phyloP scores from a whole-genome alignment of 768 basidiomycete genomes.

The Baorangia bicolor region DNA sequence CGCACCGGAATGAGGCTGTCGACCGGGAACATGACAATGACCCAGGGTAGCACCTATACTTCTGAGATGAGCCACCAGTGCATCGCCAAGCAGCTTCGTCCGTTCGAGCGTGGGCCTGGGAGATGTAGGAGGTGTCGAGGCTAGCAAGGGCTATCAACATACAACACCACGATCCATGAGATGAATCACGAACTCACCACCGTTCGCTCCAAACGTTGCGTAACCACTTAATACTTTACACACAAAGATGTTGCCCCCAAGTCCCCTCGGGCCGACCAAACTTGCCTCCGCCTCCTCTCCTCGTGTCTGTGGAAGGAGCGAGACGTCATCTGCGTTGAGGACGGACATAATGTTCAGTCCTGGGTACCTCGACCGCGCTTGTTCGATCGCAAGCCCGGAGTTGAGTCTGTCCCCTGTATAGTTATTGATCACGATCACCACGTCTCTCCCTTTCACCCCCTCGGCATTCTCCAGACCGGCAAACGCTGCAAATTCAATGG shows the following conservation, averaged over 20 bases:
- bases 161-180: constrained; percentile 16
- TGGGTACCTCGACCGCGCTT: constrained; percentile 39
- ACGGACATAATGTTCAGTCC: constrained; percentile 43
- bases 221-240: constrained; percentile 57
- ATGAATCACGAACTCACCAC: constrained; percentile 26
- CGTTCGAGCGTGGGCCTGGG: constrained; percentile 12
- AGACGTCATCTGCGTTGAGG: constrained; percentile 57
- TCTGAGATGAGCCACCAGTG: constrained; percentile 30
- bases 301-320: constrained; percentile 33
- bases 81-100: constrained; percentile 33
- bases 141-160: not conserved
- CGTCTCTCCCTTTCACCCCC: constrained; percentile 7
- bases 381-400: constrained; percentile 58
- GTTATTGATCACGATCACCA: constrained; percentile 45
- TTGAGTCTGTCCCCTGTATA: constrained; percentile 58
- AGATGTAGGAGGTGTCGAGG: not conserved
- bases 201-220: constrained; percentile 37
- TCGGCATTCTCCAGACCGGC: constrained; percentile 20
- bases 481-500: constrained; percentile 46
- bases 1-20: constrained; percentile 20
- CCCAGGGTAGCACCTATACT: constrained; percentile 45
- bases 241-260: constrained; percentile 48
- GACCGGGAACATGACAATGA: constrained; percentile 59
- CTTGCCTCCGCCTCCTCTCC: constrained; percentile 10
- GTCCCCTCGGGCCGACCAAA: constrained; percentile 49